Conservation (phyloP, 495 filamentous ascomycete species). For the Cercophora scortea region DNA sequence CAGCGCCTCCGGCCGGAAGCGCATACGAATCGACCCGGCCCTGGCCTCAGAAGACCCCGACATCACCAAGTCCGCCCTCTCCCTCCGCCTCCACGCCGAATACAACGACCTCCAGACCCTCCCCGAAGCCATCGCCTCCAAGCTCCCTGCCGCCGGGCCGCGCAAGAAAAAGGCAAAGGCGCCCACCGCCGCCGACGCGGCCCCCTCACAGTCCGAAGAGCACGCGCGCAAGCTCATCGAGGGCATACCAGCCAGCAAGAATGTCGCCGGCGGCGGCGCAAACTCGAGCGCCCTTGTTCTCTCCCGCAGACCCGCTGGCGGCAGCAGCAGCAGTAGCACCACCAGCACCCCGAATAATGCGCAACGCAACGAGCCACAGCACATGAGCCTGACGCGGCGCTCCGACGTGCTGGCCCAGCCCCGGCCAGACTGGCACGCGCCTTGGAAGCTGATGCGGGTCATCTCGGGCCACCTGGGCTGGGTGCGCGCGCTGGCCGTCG, state of each 20-base stretch:
- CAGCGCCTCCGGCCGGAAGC: constrained; percentile 28
- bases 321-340: not conserved
- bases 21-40: constrained; percentile 29
- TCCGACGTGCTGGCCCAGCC: constrained; percentile 63
- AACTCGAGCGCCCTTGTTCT: constrained; percentile 53
- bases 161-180: constrained; percentile 26
- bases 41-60: constrained; percentile 30
- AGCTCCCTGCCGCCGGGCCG: constrained; percentile 56
- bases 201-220: constrained; percentile 39
- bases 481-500: constrained; percentile 85
- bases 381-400: constrained; percentile 53
- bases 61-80: constrained; percentile 33
- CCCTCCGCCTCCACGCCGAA: constrained; percentile 50
- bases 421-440: constrained; percentile 89
- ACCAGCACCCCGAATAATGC: constrained; percentile 2
- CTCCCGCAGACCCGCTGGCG: constrained; percentile 23
- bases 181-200: constrained; percentile 30
- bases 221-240: constrained; percentile 64
- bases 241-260: constrained; percentile 44
- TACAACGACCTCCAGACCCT: constrained; percentile 76
- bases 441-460: constrained; percentile 97
- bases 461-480: constrained; percentile 95
- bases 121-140: constrained; percentile 77
- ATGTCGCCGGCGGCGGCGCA: constrained; percentile 28
- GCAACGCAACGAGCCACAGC: constrained; percentile 19